Base-by-base conservation (phyloP, 352 stramenopile genomes). In the Thraustotheca clavata region DNA sequence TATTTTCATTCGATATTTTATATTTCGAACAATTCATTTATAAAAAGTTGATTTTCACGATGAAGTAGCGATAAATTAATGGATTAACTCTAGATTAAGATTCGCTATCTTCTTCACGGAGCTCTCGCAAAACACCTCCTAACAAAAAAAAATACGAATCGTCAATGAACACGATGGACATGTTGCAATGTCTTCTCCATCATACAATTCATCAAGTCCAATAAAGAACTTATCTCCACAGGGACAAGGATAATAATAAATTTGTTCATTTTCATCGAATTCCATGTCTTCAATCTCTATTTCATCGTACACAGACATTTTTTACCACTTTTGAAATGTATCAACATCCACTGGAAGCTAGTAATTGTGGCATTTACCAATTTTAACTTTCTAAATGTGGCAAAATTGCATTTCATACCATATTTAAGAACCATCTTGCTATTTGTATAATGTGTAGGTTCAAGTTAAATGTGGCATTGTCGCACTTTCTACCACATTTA, bases 261-360 rank as follows among this genome's bases (percentile, higher is more conserved):
- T 82, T 67, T 96, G 79, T 60, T 95, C 90, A 5, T 90, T 77
- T n/a, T 79, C 82, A 69, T 99, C 83, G 76, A 93, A 99, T 54
- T 91, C 86, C 91, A 99, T 98, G 73, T 99, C 95, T 75, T 98
- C 92, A 69, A 99, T 96, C 82, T 98, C 91, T 34, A 99, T 91
- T 76, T 99, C 96, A 78, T 99, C 96, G 76, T 99, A 99, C 59
- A 99, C 79, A 35, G 84, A 86, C 83, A 95, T 94, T 22, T 22
- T 57, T 4, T n/a, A n/a, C n/a, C n/a, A n/a, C n/a, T n/a, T n/a
- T n/a, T n/a, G n/a, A n/a, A n/a, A n/a, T n/a, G n/a, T n/a, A n/a
- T n/a, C n/a, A n/a, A n/a, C n/a, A n/a, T n/a, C n/a, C n/a, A n/a
- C n/a, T n/a, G n/a, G n/a, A n/a, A n/a, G n/a, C n/a, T n/a, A n/a